A percentile compares a stretch with the other conserved stretches of the same genome.
Conservation (phyloP, 148 eudicot species). For the Suaeda aralocaspica region DNA sequence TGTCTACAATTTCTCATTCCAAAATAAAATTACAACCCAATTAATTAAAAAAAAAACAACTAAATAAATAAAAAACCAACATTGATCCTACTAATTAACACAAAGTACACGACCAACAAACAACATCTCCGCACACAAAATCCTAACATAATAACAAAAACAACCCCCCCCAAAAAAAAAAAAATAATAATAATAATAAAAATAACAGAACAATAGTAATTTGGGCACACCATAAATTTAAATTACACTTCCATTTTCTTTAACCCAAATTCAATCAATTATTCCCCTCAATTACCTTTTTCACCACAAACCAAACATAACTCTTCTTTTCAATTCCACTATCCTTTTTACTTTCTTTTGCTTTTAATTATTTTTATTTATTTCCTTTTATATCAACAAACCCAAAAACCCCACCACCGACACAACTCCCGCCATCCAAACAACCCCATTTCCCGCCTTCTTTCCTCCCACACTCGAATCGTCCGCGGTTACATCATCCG, state of each 20-base stretch:
- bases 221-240: conserved; percentile 11
- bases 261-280: conserved; percentile 9
- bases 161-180: neutral
- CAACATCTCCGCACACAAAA: neutral
- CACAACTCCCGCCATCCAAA: conserved; percentile 25
- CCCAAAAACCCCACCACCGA: conserved; percentile 36
- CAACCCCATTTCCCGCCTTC: conserved; percentile 23
- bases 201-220: conserved; percentile 7
- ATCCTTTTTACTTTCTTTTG: too few species aligned
- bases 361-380: neutral
- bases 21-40: neutral
- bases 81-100: neutral
- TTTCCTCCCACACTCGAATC: conserved; percentile 32
- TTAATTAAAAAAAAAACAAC: neutral
- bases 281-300: neutral
- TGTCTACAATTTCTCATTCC: conserved; percentile 17
- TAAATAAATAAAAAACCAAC: neutral
- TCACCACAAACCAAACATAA: too few species aligned
- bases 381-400: conserved; percentile 25
- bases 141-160: neutral
- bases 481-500: conserved; percentile 43
- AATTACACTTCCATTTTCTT: neutral
- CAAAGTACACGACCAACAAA: neutral
- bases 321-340: too few species aligned
- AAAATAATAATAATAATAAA: neutral